phyloP scores from a whole-genome alignment of 805 yeast genomes.

The Saturnispora sekii region DNA sequence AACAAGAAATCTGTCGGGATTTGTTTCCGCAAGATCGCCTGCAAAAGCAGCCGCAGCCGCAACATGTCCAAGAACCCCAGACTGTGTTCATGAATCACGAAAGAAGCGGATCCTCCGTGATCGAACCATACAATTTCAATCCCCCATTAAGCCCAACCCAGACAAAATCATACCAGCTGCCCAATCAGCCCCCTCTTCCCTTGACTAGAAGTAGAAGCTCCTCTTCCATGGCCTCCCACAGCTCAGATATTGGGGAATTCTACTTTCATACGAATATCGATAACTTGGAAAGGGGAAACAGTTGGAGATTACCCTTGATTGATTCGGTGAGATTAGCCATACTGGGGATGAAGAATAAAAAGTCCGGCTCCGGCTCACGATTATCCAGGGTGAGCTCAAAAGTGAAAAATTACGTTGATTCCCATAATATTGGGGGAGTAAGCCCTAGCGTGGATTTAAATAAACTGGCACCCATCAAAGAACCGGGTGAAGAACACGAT shows the following conservation, averaged over 20 bases:
- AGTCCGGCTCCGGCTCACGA: background rate
- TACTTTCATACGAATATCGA: conserved; percentile 20
- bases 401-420: background rate
- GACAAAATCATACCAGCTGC: background rate
- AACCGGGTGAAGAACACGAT: background rate
- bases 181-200: background rate
- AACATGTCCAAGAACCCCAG: background rate
- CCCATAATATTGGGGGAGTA: background rate
- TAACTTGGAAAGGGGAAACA: conserved; percentile 20
- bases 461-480: conserved; percentile 1
- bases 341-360: conserved; percentile 6
- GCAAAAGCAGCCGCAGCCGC: too few species aligned
- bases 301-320: conserved; percentile 22
- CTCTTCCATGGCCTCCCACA: conserved; percentile 8
- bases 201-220: background rate
- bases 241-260: conserved; percentile 10
- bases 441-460: background rate
- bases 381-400: conserved; percentile 1
- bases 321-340: conserved; percentile 26
- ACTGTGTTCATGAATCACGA: too few species aligned
- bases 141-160: conserved; percentile 2
- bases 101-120: too few species aligned
- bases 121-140: background rate
- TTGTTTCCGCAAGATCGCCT: too few species aligned
- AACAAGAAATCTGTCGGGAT: too few species aligned